Conservation (phyloP, 805 yeast species). For the Zygosaccharomyces bailii region DNA sequence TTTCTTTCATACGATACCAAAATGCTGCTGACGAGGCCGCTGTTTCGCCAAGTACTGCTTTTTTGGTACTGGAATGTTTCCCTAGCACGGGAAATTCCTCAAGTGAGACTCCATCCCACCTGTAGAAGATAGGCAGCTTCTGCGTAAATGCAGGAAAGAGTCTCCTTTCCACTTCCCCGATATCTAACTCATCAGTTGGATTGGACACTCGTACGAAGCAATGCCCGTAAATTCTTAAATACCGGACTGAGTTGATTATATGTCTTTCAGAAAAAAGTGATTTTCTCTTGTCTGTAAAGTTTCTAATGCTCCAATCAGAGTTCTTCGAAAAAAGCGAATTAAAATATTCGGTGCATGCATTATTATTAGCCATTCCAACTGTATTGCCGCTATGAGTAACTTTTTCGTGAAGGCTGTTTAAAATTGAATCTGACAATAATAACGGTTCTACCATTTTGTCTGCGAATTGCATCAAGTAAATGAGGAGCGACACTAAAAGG, state of each 20-base stretch:
- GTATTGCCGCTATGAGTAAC: background rate
- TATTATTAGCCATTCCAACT: background rate
- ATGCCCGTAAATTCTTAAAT: background rate
- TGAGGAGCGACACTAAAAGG: background rate
- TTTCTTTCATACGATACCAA: background rate
- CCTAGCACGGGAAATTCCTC: background rate
- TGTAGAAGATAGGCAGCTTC: background rate
- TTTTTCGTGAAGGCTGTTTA: background rate
- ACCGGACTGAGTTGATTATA: background rate
- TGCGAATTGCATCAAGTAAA: background rate
- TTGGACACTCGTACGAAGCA: background rate
- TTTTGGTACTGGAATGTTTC: background rate
- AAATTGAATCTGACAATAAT: background rate
- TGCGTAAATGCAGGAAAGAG: background rate
- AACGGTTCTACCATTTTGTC: background rate
- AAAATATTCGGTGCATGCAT: background rate
- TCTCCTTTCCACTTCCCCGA: background rate
- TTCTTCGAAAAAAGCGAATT: background rate
- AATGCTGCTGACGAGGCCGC: background rate
- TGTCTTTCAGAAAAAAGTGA: background rate
- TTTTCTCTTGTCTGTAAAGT: background rate
- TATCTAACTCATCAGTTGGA: background rate
- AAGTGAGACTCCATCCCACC: background rate
- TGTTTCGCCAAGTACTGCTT: background rate
- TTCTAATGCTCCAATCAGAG: background rate